Evolutionary conservation across 805 yeast genomes (phyloP), one percentile per base, ranked within the genome.

Genomic region (Wickerhamomyces silvicola): DNA sequence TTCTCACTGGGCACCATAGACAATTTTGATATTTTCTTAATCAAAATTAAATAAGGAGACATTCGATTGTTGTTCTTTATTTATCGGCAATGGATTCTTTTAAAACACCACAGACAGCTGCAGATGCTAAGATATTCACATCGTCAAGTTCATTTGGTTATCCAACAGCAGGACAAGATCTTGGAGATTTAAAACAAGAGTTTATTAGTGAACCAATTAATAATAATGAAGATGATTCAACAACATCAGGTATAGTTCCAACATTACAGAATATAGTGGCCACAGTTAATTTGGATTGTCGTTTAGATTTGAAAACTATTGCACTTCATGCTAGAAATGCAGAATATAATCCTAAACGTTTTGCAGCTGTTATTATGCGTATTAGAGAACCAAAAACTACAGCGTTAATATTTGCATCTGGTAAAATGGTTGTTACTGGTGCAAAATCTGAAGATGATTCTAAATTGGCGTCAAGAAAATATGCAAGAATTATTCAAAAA

Each of bases 381-480:
- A 92, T 92, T 48, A 77, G 98, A 62, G 98, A 92, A 59, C 98
- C 98, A 12, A 92, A 92, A 60, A 92, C 98, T 1, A 92, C 98
- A 2, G 97, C 98, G 0, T 70, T 92, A 46, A 92, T 92, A 45
- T 92, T 92, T 60, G 98, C 98, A 2, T 87, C 97, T 2, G 98
- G 98, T 52, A 92, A 92, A 61, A 92, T 92, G 98, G 98, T 92
- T 46, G 98, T 92, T 11, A 92, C 97, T 19, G 98, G 98, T 74
- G 98, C 98, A 16, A 92, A 92, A 60, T 82, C 95, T 22, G 98
- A 92, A 59, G 97, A 92, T 56, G 97, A 92, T 57, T 86, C 97
- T n/a, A 92, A 92, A 59, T 71, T 92, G 44, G 98, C 98, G 2
- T 86, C 96, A 14, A 77, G 98, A 64, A 92, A 92, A 59, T 92